Conservation (phyloP, 192 early-diverging fungal genomes). For the Backusella parvicylindrica region DNA sequence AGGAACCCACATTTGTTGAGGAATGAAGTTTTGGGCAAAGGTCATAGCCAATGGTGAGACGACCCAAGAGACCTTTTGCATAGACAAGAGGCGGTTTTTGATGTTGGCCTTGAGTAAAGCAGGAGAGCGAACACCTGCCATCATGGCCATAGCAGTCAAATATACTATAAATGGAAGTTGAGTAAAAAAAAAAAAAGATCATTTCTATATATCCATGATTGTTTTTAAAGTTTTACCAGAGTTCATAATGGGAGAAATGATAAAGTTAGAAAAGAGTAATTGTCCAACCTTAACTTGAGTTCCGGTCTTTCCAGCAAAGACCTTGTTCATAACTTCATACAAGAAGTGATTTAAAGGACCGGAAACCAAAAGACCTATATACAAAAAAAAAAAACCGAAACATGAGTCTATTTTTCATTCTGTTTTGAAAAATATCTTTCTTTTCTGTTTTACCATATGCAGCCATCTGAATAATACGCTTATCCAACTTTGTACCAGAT, state of each 20-base stretch:
- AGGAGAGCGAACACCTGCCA: slow-evolving; percentile 66
- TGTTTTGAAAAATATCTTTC: not conserved
- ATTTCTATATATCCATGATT: not conserved
- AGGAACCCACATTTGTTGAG: slow-evolving; percentile 80
- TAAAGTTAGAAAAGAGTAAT: slow-evolving; percentile 70
- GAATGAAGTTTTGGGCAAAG: slow-evolving; percentile 75
- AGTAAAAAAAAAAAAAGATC: not conserved
- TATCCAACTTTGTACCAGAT: slow-evolving; percentile 61
- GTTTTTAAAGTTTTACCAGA: slow-evolving; percentile 48
- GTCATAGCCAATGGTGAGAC: slow-evolving; percentile 77
- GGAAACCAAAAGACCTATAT: slow-evolving; percentile 69
- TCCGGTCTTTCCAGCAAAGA: slow-evolving; percentile 68
- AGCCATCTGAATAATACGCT: slow-evolving; percentile 76
- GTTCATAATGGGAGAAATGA: slow-evolving; percentile 86
- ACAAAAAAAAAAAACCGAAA: not conserved
- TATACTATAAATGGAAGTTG: slow-evolving; percentile 53
- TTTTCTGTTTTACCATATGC: slow-evolving; percentile 57
- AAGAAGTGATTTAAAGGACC: slow-evolving; percentile 83
- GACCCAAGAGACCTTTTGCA: slow-evolving; percentile 84
- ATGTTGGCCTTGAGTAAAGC: slow-evolving; percentile 53
- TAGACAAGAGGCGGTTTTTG: slow-evolving; percentile 54
- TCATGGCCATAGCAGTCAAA: slow-evolving; percentile 76
- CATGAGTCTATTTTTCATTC: not conserved
- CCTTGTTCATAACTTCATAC: slow-evolving; percentile 71
- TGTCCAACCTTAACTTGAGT: slow-evolving; percentile 64